Evolutionary conservation across 2,329 filamentous ascomycete species (phyloP).

Genomic region (Boeremia lycopersici): DNA sequence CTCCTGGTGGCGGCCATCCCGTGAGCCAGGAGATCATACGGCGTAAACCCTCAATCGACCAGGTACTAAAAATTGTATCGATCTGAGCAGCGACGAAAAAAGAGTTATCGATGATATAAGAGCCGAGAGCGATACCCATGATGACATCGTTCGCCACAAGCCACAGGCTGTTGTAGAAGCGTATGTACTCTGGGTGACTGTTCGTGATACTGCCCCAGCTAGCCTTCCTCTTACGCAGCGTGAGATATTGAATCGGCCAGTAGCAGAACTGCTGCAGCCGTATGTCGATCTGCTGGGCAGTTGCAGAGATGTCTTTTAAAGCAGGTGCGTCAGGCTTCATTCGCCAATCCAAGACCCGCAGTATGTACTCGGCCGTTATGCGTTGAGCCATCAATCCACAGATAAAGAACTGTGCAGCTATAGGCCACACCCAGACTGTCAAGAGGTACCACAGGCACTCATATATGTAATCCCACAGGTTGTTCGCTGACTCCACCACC

Average conservation of each 20-base stretch:
- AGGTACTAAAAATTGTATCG: slow-evolving; percentile 74
- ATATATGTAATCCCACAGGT: slow-evolving; percentile 77
- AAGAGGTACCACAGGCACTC: slow-evolving; percentile 73
- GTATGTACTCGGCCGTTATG: slow-evolving; percentile 76
- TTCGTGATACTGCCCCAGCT: slow-evolving; percentile 96
- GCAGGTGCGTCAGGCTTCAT: slow-evolving; percentile 75
- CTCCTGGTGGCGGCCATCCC: slow-evolving; percentile 79
- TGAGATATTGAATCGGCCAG: slow-evolving; percentile 96
- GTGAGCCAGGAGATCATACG: slow-evolving; percentile 94
- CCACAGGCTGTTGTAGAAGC: slow-evolving; percentile 99
- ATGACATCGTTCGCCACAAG: slow-evolving; percentile 98
- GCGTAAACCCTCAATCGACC: slow-evolving; percentile 87
- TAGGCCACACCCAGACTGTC: slow-evolving; percentile 76
- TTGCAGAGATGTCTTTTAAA: slow-evolving; percentile 93
- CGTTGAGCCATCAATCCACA: slow-evolving; percentile 79
- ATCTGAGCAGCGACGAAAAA: slow-evolving; percentile 82
- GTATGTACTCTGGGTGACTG: slow-evolving; percentile 96
- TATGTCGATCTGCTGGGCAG: slow-evolving; percentile 96
- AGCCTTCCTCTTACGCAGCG: slow-evolving; percentile 82
- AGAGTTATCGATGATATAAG: slow-evolving; percentile 95
- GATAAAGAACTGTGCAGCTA: slow-evolving; percentile 74
- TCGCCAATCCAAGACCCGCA: slow-evolving; percentile 84
- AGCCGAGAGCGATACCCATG: slow-evolving; percentile 93
- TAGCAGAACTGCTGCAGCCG: slow-evolving; percentile 98
- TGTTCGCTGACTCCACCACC: slow-evolving; percentile 90